Conservation (phyloP, 768 basidiomycete genomes). For the Mycena floridula region DNA sequence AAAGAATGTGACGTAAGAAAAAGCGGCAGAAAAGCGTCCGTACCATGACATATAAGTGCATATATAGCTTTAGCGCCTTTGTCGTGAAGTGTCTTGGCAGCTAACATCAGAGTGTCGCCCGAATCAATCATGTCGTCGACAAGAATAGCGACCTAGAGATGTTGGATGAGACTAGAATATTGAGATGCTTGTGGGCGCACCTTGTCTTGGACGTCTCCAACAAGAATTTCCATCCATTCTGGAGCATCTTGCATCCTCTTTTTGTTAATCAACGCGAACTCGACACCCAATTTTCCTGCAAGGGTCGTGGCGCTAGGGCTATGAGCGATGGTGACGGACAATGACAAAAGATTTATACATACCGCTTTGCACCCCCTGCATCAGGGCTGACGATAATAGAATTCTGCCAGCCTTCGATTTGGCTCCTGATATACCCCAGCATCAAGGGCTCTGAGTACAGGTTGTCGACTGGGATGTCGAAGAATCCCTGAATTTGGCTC, state of each 20-base stretch:
- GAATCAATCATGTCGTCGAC: slow-evolving; percentile 99
- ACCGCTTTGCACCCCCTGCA: slow-evolving; percentile 97
- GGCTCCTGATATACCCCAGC: slow-evolving; percentile 85
- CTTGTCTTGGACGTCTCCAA: slow-evolving; percentile 91
- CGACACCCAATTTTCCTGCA: slow-evolving; percentile 90
- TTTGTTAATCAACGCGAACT: slow-evolving; percentile 93
- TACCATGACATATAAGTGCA: slow-evolving; percentile 90
- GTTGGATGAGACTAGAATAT: background rate
- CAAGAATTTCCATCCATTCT: slow-evolving; percentile 87
- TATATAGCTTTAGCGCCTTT: slow-evolving; percentile 84
- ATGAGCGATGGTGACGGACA: slow-evolving; percentile 6
- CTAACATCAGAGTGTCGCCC: slow-evolving; percentile 78
- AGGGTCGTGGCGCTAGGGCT: slow-evolving; percentile 79
- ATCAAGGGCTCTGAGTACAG: slow-evolving; percentile 94
- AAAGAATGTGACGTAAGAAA: slow-evolving; percentile 6
- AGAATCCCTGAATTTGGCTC: slow-evolving; percentile 97
- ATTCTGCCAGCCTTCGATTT: slow-evolving; percentile 79
- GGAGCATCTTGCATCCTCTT: slow-evolving; percentile 65
- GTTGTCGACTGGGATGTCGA: slow-evolving; percentile 98
- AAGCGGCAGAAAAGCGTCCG: slow-evolving; percentile 12
- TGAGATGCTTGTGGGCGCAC: slow-evolving; percentile 33
- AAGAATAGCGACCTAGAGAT: slow-evolving; percentile 74
- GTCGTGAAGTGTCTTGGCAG: slow-evolving; percentile 76
- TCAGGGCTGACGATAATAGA: slow-evolving; percentile 94
- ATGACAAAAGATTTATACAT: slow-evolving; percentile 26